phyloP scores from a whole-genome alignment of 2,329 filamentous ascomycete genomes.

The Hymenotorrendiella dingleyae region DNA sequence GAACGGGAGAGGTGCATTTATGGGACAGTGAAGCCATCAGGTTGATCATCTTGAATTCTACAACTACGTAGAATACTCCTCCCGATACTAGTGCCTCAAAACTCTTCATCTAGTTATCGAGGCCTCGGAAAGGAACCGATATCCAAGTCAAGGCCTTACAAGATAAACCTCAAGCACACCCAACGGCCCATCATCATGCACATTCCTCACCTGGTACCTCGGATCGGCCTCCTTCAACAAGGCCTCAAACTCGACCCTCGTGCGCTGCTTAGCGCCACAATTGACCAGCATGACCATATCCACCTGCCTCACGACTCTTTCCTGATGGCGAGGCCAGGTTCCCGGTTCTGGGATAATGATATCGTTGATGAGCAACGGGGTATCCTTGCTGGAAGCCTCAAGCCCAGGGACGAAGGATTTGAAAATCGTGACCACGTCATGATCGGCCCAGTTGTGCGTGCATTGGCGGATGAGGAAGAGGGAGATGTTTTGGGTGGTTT shows the following conservation, averaged over 20 bases:
- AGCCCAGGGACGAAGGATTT: conserved; percentile 31
- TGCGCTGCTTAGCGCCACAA: conserved; percentile 26
- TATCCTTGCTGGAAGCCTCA: conserved; percentile 23
- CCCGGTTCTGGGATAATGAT: conserved; percentile 28
- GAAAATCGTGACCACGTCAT: conserved; percentile 33
- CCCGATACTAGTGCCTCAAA: too few species aligned
- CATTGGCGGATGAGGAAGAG: conserved; percentile 35
- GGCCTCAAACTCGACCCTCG: conserved; percentile 12
- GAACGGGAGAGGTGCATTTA: too few species aligned
- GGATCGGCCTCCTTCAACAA: conserved; percentile 24
- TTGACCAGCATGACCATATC: conserved; percentile 30
- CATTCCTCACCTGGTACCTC: conserved; percentile 6
- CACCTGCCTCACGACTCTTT: conserved; percentile 26
- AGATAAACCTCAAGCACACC: conserved; percentile 3
- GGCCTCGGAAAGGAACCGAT: too few species aligned
- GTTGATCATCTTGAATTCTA: too few species aligned
- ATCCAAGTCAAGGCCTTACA: too few species aligned
- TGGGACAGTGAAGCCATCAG: too few species aligned
- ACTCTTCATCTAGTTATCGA: too few species aligned
- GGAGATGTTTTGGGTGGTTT: conserved; percentile 28
- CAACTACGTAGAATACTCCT: too few species aligned
- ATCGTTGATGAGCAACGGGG: conserved; percentile 32
- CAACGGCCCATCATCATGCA: background rate
- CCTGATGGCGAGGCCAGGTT: conserved; percentile 15
- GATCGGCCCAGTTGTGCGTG: conserved; percentile 37